Conservation (phyloP, 257 asterid species). For the Nicotiana sylvestris region DNA sequence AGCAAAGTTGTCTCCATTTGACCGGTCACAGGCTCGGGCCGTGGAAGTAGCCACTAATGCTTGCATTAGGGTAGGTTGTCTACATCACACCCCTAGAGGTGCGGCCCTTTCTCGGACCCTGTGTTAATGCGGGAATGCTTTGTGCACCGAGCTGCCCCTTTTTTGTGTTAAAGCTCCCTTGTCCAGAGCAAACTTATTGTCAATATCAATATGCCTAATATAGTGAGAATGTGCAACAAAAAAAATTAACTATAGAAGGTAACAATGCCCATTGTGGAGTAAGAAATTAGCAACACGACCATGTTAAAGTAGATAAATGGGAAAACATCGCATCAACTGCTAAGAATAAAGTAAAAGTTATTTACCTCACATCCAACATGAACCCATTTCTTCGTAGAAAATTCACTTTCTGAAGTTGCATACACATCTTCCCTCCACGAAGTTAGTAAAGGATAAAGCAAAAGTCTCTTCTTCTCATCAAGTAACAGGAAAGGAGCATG, state of each 20-base stretch:
- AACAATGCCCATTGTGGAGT: background rate
- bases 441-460: constrained; percentile 51
- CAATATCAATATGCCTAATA: background rate
- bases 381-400: constrained; percentile 72
- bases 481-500: constrained; percentile 62
- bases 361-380: constrained; percentile 91
- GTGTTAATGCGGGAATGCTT: no score
- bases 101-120: no score
- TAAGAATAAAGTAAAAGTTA: background rate
- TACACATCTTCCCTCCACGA: constrained; percentile 31
- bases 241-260: background rate
- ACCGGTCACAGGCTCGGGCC: no score
- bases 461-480: constrained; percentile 53
- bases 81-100: no score
- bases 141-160: no score
- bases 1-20: no score
- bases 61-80: no score
- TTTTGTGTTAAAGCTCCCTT: background rate
- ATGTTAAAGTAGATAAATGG: background rate
- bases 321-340: background rate
- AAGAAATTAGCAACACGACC: background rate
- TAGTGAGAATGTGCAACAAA: background rate
- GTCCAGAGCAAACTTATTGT: background rate
- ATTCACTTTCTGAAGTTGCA: constrained; percentile 41
- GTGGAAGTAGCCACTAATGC: no score